Base-by-base conservation (phyloP, 2,329 filamentous ascomycete genomes). In the Juglanconis sp. region DNA sequence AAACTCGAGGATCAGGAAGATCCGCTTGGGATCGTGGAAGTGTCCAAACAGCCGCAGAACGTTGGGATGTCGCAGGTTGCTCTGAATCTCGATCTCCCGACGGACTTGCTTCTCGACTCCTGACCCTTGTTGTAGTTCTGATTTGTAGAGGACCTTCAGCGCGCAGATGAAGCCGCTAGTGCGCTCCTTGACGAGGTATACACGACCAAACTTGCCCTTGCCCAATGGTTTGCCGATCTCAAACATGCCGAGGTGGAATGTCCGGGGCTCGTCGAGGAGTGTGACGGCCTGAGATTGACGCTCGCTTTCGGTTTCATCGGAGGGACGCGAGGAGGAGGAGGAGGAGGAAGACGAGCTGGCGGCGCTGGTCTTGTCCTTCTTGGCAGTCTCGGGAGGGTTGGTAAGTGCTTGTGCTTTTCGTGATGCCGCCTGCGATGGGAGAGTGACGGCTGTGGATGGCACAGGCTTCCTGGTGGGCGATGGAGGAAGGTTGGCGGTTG, bases 201-300 rank as follows among this genome's bases (percentile, higher is more conserved):
- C 91, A 50, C 91, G 85, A 1, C 91, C 91, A 70, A 95, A 96
- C 72, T 95, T 96, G 65, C 91, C 91, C 76, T 95, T 95, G 56
- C 91, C 91, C 3, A 96, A 79, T 1, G 91, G 90, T 67, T 91
- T 89, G 44, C 91, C 91, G 65, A 96, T 96, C 74, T 96, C 92
- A 73, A 96, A 96, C 91, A 96, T 96, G 75, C 91, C 90, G 4
- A 96, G 85, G 71, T 96, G 91, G 76, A 93, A 93, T 67, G 92
- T 75, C 67, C 85, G 87, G 48, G 82, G 82, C 24, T 77, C 60
- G 64, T 69, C 42, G 86, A 61, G 51, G 7, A 61, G 54, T 30
- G 61, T 63, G 36, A 64, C 81, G 69, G 88, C 85, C 52, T 87
- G 81, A 53, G 81, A 80, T 65, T 81, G 81, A 49, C 79, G 78